These are phyloP conservation scores for Cladophialophora psammophila DNA, from an alignment of 2,329 filamentous ascomycete species.

Conservation along the genomic window DNA sequence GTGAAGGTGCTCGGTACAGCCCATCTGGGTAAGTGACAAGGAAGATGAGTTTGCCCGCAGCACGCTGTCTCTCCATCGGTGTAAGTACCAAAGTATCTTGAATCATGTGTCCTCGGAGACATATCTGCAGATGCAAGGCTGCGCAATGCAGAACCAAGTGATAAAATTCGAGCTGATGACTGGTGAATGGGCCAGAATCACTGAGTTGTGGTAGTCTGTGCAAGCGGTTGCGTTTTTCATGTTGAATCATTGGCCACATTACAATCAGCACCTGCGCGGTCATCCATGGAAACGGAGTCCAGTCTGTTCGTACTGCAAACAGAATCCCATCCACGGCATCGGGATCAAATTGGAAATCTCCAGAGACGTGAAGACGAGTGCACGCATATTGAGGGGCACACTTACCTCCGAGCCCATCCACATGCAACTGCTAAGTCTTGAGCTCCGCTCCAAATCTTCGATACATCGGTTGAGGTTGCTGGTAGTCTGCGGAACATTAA, in stretches of 20 bases:
- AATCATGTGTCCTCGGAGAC: slow-evolving; percentile 17
- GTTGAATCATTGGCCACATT: slow-evolving; percentile 26
- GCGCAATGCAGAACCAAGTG: slow-evolving; percentile 15
- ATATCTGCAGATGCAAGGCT: slow-evolving; percentile 17
- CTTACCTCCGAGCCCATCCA: slow-evolving; percentile 10
- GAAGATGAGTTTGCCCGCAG: slow-evolving; percentile 24
- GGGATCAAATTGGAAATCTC: slow-evolving; percentile 23
- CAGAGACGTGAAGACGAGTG: background rate
- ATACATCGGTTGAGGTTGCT: slow-evolving; percentile 15
- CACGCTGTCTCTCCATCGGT: background rate
- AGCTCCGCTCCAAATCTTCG: background rate
- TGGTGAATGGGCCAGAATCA: slow-evolving; percentile 21
- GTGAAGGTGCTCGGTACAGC: slow-evolving; percentile 24
- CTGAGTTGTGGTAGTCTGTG: slow-evolving; percentile 21
- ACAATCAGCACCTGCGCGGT: slow-evolving; percentile 26
- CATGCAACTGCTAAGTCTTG: background rate
- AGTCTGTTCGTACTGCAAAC: slow-evolving; percentile 36
- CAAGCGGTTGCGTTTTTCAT: slow-evolving; percentile 34
- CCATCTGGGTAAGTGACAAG: slow-evolving; percentile 19
- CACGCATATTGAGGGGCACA: slow-evolving; percentile 12
- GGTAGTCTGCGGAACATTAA: slow-evolving; percentile 29
- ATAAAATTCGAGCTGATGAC: slow-evolving; percentile 7
- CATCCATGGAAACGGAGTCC: slow-evolving; percentile 9
- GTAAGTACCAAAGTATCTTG: slow-evolving; percentile 16
- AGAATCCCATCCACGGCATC: slow-evolving; percentile 17